phyloP scores from a whole-genome alignment of 179 eudicot genomes.

The Camellia oleifera region DNA sequence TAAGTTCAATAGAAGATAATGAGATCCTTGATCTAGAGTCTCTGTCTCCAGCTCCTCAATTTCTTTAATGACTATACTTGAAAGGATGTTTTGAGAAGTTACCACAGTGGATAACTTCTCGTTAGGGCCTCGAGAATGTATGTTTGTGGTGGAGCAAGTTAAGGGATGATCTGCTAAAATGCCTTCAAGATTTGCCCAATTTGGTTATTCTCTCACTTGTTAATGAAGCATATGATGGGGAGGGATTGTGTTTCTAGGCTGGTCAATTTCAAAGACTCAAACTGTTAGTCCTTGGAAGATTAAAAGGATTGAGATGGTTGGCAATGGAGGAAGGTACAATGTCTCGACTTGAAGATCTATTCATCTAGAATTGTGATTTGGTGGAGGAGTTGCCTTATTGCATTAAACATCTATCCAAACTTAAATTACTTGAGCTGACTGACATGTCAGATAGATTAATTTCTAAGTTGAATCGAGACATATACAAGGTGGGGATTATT shows the following conservation, averaged over 20 bases:
- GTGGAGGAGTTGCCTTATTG: slow-evolving; percentile 8
- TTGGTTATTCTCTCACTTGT: neutral
- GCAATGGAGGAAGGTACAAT: slow-evolving; percentile 12
- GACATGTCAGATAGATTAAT: slow-evolving; percentile 10
- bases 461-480: neutral
- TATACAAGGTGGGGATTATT: neutral
- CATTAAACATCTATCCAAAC: slow-evolving; percentile 7
- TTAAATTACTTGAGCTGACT: slow-evolving; percentile 2
- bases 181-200: slow-evolving; percentile 17
- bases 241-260: neutral
- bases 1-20: neutral
- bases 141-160: neutral
- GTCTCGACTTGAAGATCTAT: slow-evolving; percentile 15
- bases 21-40: slow-evolving; percentile 6
- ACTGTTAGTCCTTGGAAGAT: neutral
- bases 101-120: slow-evolving; percentile 11
- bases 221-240: slow-evolving; percentile 10
- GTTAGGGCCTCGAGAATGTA: neutral
- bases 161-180: neutral
- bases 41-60: slow-evolving; percentile 11
- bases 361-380: neutral
- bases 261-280: slow-evolving; percentile 11
- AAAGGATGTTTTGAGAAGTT: slow-evolving; percentile 14
- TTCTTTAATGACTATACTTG: slow-evolving; percentile 7
- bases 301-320: neutral